Base-by-base conservation (phyloP, 306 rosid species). In the Rosa rugosa region DNA sequence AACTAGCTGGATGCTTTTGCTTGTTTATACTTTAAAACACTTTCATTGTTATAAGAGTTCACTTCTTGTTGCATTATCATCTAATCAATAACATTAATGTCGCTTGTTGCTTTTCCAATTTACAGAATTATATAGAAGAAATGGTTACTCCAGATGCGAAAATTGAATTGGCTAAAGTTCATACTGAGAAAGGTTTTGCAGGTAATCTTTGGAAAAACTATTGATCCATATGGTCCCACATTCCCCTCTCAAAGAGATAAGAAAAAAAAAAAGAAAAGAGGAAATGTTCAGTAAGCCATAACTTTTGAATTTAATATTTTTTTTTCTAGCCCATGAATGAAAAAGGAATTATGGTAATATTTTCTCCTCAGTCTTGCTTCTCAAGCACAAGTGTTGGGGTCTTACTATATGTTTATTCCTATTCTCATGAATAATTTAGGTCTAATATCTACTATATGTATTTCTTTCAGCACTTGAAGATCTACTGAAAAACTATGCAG, bases 71-170 rank as follows among this genome's bases (percentile, higher is more conserved):
- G 16, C 59, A 42, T 18, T 60, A 25, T 25, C 17, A 27, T 79
- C 59, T 54, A 50, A 56, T 40, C 77, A 65, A 63, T 63, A 22
- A 54, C 47, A 47, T 16, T 20, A 51, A 56, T 47, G 1, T 63
- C 5, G 3, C 56, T 57, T 59, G 27, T 65, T 83, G 47, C 69
- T 74, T 83, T 84, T 69, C 60, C 71, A 53, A 59, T 85, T 84
- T 80, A 71, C 95, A 92, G 99, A 87, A 87, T 23, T 95, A 86
- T 87, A 69, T 95, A 20, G 91, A 74, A 79, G 89, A 85, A 84
- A 92, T 87, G 69, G 82, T 81, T 77, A 11, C 90, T 69, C 88
- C 87, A 10, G 84, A 83, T 67, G 98, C 84, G 81, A 81, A 77
- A 75, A 77, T 85, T 80, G 64, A 83, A 75, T 92, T 96, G 97